Base-by-base conservation (phyloP, 495 filamentous ascomycete species). In the Aspergillus ellipticus region DNA sequence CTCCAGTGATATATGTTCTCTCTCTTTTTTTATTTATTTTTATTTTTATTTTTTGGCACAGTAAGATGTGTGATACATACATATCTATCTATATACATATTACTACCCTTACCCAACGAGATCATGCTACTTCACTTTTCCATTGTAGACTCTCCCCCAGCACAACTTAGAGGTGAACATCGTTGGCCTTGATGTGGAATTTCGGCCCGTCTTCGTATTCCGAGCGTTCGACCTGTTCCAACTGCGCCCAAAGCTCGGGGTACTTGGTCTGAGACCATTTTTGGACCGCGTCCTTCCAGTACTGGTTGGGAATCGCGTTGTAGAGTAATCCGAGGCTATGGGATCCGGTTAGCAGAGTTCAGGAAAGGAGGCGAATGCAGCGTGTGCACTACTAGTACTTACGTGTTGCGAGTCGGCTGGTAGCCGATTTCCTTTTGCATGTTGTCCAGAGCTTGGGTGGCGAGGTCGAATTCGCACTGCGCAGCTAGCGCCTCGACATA, bases 401-500 rank as follows among this genome's bases (percentile, higher is more conserved):
- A 96, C 92, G 85, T 84, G 57, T 84, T 78, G 43, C 74, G 66
- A 61, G 85, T 85, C 2, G 88, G 87, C 62, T 70, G 72, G 20
- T 83, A 74, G 5, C 89, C 89, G 46, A 82, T 77, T 50, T 85
- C 81, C 22, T 66, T 69, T 57, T 90, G 80, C 74, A 86, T 86
- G 11, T 79, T 75, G 54, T 83, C 75, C 26, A 96, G 75, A 33
- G 89, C 67, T 57, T 75, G 68, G 51, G 79, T 82, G 2, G 83
- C 86, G 46, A 89, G 80, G 5, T 87, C 81, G 31, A 89, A 79
- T 26, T 84, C 72, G 13, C 80, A 82, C 47, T 89, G 85, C 8
- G 84, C 83, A 0, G 87, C 91, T 24, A 96, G 56, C 2, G 89
- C 86, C 22, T 84, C 85, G 17, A 89, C 74, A 62, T 95, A 98